phyloP scores from a whole-genome alignment of 495 filamentous ascomycete genomes.

The Xylaria nigripes region DNA sequence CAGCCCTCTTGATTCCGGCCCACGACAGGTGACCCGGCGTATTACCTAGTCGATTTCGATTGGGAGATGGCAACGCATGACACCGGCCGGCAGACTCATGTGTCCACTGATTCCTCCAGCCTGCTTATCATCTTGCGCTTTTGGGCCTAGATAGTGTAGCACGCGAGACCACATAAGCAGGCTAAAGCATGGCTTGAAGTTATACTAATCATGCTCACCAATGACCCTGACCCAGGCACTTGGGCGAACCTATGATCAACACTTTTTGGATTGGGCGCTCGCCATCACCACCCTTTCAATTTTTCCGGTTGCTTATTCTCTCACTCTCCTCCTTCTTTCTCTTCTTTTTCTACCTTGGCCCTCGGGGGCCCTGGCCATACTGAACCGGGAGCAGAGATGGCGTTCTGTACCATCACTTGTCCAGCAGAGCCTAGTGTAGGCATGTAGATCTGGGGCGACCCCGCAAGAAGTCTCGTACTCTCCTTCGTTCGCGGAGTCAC shows the following conservation, averaged over 20 bases:
- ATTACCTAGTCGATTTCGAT: too few relatives aligned
- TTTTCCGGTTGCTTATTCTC: neutral
- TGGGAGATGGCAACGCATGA: too few relatives aligned
- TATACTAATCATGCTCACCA: neutral
- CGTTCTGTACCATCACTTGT: neutral
- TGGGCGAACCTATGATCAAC: neutral
- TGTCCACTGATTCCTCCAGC: too few relatives aligned
- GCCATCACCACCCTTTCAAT: neutral
- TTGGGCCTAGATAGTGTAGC: neutral
- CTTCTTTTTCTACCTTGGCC: neutral
- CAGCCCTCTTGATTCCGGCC: neutral
- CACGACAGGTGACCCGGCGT: neutral
- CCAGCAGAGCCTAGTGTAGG: too few relatives aligned
- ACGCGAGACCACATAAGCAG: neutral
- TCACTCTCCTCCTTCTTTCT: neutral
- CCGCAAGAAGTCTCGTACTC: neutral
- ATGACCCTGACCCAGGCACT: neutral
- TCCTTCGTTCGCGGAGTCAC: neutral
- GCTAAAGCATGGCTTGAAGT: neutral
- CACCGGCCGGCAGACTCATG: too few relatives aligned
- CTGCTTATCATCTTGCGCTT: neutral
- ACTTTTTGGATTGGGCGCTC: neutral
- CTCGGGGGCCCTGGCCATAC: neutral
- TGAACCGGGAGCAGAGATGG: neutral
- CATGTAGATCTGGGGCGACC: neutral